A percentile compares a stretch with the other conserved stretches of the same genome.
Conservation (phyloP, 768 basidiomycete genomes). For the Pulveroboletus sp. region DNA sequence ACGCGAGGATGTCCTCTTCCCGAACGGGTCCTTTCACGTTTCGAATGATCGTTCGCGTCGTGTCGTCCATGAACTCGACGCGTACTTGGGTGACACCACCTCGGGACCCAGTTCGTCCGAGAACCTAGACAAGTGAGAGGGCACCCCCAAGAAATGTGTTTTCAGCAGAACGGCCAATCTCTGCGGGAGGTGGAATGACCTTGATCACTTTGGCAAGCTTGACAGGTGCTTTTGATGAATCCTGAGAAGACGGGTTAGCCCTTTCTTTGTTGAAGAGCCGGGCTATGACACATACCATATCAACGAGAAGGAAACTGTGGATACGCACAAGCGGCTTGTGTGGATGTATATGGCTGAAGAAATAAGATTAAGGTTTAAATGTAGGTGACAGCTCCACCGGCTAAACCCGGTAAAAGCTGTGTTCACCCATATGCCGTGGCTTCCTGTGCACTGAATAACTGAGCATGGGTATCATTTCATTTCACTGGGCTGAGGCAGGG, state of each 20-base stretch:
- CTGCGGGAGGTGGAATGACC: constrained; percentile 39
- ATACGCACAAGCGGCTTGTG: constrained; percentile 2
- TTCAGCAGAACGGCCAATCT: background rate
- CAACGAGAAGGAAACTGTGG: constrained; percentile 3
- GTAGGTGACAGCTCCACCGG: constrained; percentile 16
- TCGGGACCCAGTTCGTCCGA: constrained; percentile 97
- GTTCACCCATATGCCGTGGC: too few relatives aligned
- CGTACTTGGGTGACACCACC: constrained; percentile 99
- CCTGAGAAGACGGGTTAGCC: constrained; percentile 36
- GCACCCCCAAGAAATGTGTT: background rate
- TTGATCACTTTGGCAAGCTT: constrained; percentile 98
- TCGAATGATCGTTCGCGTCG: constrained; percentile 91
- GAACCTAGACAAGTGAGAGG: constrained; percentile 52
- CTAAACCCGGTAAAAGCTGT: constrained; percentile 4
- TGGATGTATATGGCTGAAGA: constrained; percentile 8
- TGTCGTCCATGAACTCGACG: constrained; percentile 99
- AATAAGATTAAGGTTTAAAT: constrained; percentile 23
- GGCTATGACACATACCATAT: constrained; percentile 19
- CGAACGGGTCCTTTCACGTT: constrained; percentile 99
- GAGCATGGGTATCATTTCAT: constrained; percentile 6
- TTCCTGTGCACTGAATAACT: background rate
- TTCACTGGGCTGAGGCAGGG: background rate
- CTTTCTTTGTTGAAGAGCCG: too few relatives aligned
- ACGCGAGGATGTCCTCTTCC: constrained; percentile 92
- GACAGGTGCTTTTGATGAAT: constrained; percentile 86